phyloP scores from a whole-genome alignment of 306 rosid genomes.

The Urtica urens region DNA sequence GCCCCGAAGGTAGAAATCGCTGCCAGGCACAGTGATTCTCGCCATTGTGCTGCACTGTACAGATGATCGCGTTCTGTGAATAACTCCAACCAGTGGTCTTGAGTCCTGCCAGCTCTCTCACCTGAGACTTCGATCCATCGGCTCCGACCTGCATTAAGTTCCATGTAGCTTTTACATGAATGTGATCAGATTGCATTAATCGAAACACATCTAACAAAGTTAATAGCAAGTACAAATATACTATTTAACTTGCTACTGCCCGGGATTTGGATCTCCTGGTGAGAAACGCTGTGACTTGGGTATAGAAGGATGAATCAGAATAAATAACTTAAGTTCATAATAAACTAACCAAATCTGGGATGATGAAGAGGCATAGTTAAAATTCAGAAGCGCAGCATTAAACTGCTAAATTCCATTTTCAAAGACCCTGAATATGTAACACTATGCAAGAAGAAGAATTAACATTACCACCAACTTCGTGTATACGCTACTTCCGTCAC shows the following conservation, averaged over 20 bases:
- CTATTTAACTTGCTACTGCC: too few relatives aligned
- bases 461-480: slow-evolving; percentile 86
- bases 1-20: slow-evolving; percentile 81
- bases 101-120: slow-evolving; percentile 74
- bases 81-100: slow-evolving; percentile 88
- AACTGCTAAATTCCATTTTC: too few relatives aligned
- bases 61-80: slow-evolving; percentile 82
- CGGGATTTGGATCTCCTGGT: too few relatives aligned
- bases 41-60: slow-evolving; percentile 66
- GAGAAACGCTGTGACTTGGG: too few relatives aligned
- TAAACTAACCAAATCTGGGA: too few relatives aligned
- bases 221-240: too few relatives aligned
- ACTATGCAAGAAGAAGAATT: slow-evolving; percentile 1
- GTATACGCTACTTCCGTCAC: slow-evolving; percentile 61
- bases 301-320: too few relatives aligned
- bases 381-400: too few relatives aligned
- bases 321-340: too few relatives aligned
- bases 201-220: too few relatives aligned
- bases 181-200: too few relatives aligned
- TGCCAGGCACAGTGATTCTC: slow-evolving; percentile 85
- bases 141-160: slow-evolving; percentile 67
- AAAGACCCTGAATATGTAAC: not conserved
- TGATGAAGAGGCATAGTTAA: too few relatives aligned
- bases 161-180: slow-evolving; percentile 12
- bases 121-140: slow-evolving; percentile 84